Evolutionary conservation across 1,284 basidiomycete genomes (phyloP), one percentile per base, ranked within the genome.

Genomic region (Phaffia rhodozyma): DNA sequence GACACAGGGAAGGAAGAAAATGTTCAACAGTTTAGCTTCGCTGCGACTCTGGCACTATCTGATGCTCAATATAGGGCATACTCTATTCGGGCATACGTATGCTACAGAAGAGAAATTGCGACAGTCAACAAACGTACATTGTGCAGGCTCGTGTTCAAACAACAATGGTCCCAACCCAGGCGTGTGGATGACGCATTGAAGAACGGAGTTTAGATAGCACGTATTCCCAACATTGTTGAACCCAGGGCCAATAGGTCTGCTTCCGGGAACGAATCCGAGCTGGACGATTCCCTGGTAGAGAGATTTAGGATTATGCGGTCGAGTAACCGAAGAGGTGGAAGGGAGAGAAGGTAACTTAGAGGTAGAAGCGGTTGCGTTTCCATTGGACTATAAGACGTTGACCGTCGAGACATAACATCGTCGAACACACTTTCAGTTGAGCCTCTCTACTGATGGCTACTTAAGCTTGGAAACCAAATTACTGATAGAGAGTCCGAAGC

Each of bases 151-250:
- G 71, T 93, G 88, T 1, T 76, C 78, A 38, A 82, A 67, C 16
- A 93, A 75, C 48, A 88, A 76, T 67, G 83, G 81, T 34, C 96
- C 80, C 23, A 99, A 81, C 3, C 93, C 91, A 11, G 93, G 86
- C 0, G 94, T 97, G 74, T 98, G 93, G 25, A 97, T 77, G 58
- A 98, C 81, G 69, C 91, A 91, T 78, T 99, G 96, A 65, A 98
- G 78, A 43, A 88, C 89, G 68, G 91, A 92, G 76, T 99, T 99
- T 70, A 97, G 79, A 76, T 97, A 99, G 77, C 96, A 99, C 1
- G 91, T 96, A 75, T 97, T 98, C 58, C 91, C 91, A n/a, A 79
- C 85, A 76, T 99, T 99, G 71, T 84, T 79, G 48, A 98, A 78
- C 0, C 94, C 94, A 5, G 25, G 16, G 4, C 58, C 63, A 21